A percentile compares a stretch with the other conserved stretches of the same genome.
Conservation (phyloP, 192 early-diverging fungal genomes). For the Pilaira anomala region DNA sequence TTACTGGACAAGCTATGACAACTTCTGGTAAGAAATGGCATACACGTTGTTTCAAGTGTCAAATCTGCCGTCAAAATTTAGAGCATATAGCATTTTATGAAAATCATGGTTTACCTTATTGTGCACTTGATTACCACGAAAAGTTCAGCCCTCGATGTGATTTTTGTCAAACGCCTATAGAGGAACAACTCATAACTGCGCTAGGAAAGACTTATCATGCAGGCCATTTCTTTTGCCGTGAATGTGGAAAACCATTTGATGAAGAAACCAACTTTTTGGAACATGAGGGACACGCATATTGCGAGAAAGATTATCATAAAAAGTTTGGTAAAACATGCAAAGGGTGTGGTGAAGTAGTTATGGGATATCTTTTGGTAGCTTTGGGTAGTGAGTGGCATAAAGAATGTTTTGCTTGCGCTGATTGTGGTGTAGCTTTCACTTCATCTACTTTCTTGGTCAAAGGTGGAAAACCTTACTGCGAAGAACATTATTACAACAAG, state of each 20-base stretch:
- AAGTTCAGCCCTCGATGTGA: slow-evolving; percentile 53
- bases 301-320: slow-evolving; percentile 52
- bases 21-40: slow-evolving; percentile 58
- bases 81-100: slow-evolving; percentile 55
- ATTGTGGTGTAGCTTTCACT: slow-evolving; percentile 5
- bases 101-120: slow-evolving; percentile 53
- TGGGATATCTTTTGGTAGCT: slow-evolving; percentile 48
- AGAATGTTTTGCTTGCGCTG: slow-evolving; percentile 55
- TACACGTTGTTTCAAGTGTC: slow-evolving; percentile 50
- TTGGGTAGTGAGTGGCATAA: slow-evolving; percentile 56
- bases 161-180: slow-evolving; percentile 54
- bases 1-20: slow-evolving; percentile 42
- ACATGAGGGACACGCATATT: slow-evolving; percentile 52
- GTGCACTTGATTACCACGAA: slow-evolving; percentile 52
- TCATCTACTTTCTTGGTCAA: slow-evolving; percentile 4
- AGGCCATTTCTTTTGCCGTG: slow-evolving; percentile 58
- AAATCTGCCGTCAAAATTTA: slow-evolving; percentile 38
- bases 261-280: slow-evolving; percentile 50
- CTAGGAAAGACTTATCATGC: slow-evolving; percentile 54
- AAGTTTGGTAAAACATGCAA: slow-evolving; percentile 50
- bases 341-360: slow-evolving; percentile 48
- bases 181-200: slow-evolving; percentile 44
- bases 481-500: neutral
- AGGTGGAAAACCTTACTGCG: slow-evolving; percentile 16
- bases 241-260: slow-evolving; percentile 51